Evolutionary conservation across 176 grass and related monocot genomes (phyloP), one percentile per base, ranked within the genome.

Genomic region (Coix lacrymajobi): DNA sequence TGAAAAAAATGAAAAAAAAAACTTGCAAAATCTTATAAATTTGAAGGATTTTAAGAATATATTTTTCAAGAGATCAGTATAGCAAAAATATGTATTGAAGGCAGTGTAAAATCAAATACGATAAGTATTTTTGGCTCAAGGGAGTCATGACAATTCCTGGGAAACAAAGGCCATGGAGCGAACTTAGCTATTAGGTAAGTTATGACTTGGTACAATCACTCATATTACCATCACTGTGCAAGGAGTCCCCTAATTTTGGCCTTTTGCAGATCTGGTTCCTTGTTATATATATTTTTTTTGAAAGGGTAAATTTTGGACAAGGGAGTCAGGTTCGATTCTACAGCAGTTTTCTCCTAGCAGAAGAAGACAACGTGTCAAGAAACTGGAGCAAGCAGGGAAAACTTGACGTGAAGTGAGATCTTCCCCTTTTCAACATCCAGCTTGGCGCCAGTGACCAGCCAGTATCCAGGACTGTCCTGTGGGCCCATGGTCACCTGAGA

Each of bases 391-490:
- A 98, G 87, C 69, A 98, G 83, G 5, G 96, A 98, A 62, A 98
- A 98, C 82, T 98, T 95, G 32, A 95, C 92, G 37, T 85, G 87
- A 31, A 98, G 88, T 19, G 78, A 88, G 66, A 98, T 95, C 92
- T 83, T 98, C 61, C 92, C 89, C 70, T 93, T 98, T 25, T 90
- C 91, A 7, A 92, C 85, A 34, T 93, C 80, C 26, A 98, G 87
- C 82, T 92, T 95, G 56, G 90, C 96, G 0, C 96, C 96, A 9
- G 92, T 98, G 79, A 90, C 91, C n/a, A 98, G 79, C 96, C 96
- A 98, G 73, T 95, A 60, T 1, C 96, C 96, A 25, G 96, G 96
- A 3, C 46, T 74, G n/a, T 98, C 88, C 81, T 95, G 92, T 0
- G 92, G 87, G 5, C 89, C 96, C 89, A 85, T 93, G 71, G 87